Evolutionary conservation across 2,329 filamentous ascomycete species (phyloP), one percentile per base, ranked within the genome.

Genomic region (Penicillium sp.): DNA sequence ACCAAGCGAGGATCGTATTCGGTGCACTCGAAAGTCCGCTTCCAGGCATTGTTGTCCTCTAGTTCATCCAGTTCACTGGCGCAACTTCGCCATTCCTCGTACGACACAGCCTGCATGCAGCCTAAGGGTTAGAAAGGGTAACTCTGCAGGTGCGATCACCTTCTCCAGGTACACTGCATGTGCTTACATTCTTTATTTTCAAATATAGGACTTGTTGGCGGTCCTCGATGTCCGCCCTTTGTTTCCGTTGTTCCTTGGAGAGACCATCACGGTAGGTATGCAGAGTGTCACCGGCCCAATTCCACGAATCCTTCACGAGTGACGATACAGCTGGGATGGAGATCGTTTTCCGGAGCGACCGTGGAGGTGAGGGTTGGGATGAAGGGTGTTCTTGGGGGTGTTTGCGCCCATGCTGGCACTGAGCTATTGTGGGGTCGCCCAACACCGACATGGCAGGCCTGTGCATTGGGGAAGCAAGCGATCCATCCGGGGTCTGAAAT

Each of bases 41-140:
- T 96, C 92, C 92, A 96, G 29, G 79, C 76, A 62, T 93, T 86
- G 68, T 93, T 91, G 44, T 87, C 87, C 70, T 96, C 90, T 14
- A 96, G 77, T 10, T 81, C 72, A 69, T 97, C 92, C 42, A 97
- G 82, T 68, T 92, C 87, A 42, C 80, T 81, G 2, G 92, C 92
- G 10, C 89, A 88, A 16, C 78, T 78, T 63, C 87, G 83, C 91
- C 92, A 97, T 69, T 92, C 85, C 48, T 81, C 76, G 63, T 86
- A 82, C 1, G 84, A 84, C 57, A 84, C 81, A 59, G 90, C 89
- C 86, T 90, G 63, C 54, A 42, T 90, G 63, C 54, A 42, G 37
- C 29, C 49, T 34, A 46, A 46, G 37, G 49, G 39, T 62, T 59
- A 63, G 48, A 47, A 38, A 56, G 39, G 40, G 54, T 58, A 14